Evolutionary conservation across 1,284 basidiomycete species (phyloP), one percentile per base, ranked within the genome.

Genomic region (Apiotrichum gamsii): DNA sequence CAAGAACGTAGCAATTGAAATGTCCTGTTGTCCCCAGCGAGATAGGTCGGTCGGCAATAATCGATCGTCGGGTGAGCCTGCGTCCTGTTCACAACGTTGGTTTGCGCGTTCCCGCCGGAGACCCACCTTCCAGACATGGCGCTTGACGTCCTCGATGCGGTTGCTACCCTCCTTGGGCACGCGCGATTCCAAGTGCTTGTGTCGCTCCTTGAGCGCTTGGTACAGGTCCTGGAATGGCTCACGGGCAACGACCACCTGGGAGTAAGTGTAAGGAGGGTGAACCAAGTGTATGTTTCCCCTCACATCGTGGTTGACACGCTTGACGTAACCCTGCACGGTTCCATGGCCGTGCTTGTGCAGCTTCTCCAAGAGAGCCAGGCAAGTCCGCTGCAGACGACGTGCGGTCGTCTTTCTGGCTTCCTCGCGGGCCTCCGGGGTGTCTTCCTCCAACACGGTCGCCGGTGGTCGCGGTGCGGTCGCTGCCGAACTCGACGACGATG

Each of bases 161-260:
- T 51, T 66, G 47, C 56, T 93, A 87, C 70, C 93, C 88, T 47
- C 44, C 84, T 74, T 93, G 83, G 0, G 89, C 86, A 93, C 89
- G 37, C 79, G 76, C 82, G 91, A 96, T 5, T 79, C 81, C 11
- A 89, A 72, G 57, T 83, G 78, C 54, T 84, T 86, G 72, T 95
- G 82, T 19, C 85, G 77, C 54, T 87, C 84, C 47, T 93, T 82
- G 77, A 97, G 83, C 1, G 81, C 59, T 28, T 91, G 79, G 61
- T 97, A 98, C 4, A 93, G 69, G 65, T 97, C 91, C 59, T 95
- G 91, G 61, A 91, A 96, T 4, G 74, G 67, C 45, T 89, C 85
- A 19, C 86, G 76, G 0, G 82, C 78, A 4, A 95, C 78, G 15
- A 96, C 60, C 14, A 81, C 76, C 73, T 54, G 41, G 5, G 11